phyloP scores from a whole-genome alignment of 1,139 yeast genomes.

The Lodderomyces theae region DNA sequence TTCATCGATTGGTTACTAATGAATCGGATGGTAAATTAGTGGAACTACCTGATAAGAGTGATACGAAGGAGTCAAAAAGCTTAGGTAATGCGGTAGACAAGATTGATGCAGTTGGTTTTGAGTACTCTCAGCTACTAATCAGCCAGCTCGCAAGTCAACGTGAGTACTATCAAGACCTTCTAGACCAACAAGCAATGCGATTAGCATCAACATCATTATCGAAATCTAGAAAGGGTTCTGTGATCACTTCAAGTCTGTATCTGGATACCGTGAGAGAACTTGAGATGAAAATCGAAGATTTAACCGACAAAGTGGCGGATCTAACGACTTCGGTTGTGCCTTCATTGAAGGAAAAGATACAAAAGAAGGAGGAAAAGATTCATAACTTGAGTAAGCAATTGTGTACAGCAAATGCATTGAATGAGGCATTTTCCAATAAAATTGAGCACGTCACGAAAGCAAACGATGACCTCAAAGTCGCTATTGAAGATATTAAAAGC shows the following conservation, averaged over 20 bases:
- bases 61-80: not conserved
- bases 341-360: conserved; percentile 28
- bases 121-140: conserved; percentile 73
- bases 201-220: not conserved
- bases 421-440: conserved; percentile 56
- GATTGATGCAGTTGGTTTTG: conserved; percentile 61
- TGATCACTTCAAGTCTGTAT: not conserved
- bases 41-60: conserved; percentile 51
- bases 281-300: conserved; percentile 33
- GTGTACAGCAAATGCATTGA: conserved; percentile 41
- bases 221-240: not conserved
- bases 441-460: conserved; percentile 47
- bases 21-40: conserved; percentile 84
- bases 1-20: conserved; percentile 80
- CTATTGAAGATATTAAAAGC: conserved; percentile 23
- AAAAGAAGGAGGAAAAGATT: conserved; percentile 32
- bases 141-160: conserved; percentile 89
- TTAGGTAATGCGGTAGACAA: conserved; percentile 21
- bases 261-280: conserved; percentile 22
- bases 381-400: conserved; percentile 28
- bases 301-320: conserved; percentile 23
- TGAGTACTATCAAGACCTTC: conserved; percentile 70
- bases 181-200: conserved; percentile 22
- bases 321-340: conserved; percentile 32
- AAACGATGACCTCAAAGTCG: conserved; percentile 27